Conservation (phyloP, 306 rosid genomes). For the Prunus kanzakura region DNA sequence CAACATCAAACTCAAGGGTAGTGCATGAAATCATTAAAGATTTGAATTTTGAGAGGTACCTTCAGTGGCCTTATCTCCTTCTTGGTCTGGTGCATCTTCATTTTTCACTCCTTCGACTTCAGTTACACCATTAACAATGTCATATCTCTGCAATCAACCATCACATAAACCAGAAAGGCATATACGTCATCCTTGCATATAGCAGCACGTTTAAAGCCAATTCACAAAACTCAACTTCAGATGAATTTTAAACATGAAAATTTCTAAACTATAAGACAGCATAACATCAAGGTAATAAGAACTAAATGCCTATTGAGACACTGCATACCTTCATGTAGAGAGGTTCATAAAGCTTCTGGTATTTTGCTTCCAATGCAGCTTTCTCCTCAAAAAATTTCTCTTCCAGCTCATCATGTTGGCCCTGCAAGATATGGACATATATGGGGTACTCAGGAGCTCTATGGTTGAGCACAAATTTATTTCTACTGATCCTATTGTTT, state of each 20-base stretch:
- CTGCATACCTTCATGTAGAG: conserved; percentile 55
- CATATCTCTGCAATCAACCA: conserved; percentile 52
- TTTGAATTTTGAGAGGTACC: conserved; percentile 32
- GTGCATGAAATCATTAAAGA: conserved; percentile 8
- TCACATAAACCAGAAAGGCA: conserved; percentile 7
- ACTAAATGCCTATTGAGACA: neutral
- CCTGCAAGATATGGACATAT: conserved; percentile 23
- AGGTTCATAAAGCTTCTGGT: conserved; percentile 70
- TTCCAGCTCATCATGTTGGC: conserved; percentile 68
- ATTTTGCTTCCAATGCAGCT: conserved; percentile 83
- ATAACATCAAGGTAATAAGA: neutral
- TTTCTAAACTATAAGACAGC: conserved; percentile 10
- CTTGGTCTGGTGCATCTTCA: conserved; percentile 35
- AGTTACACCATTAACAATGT: conserved; percentile 60
- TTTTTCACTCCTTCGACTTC: conserved; percentile 53
- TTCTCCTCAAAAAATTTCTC: conserved; percentile 73
- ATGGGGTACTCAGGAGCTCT: neutral
- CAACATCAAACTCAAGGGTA: conserved; percentile 24
- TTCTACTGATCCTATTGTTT: neutral
- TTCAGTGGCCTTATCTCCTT: conserved; percentile 35
- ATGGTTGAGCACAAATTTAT: neutral
- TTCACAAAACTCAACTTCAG: neutral
- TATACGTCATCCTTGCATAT: conserved; percentile 8
- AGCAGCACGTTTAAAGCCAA: neutral
- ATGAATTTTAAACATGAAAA: neutral